These are phyloP conservation scores for Aspergillus texensis DNA, from an alignment of 2,329 filamentous ascomycete species.

Conservation along the genomic window DNA sequence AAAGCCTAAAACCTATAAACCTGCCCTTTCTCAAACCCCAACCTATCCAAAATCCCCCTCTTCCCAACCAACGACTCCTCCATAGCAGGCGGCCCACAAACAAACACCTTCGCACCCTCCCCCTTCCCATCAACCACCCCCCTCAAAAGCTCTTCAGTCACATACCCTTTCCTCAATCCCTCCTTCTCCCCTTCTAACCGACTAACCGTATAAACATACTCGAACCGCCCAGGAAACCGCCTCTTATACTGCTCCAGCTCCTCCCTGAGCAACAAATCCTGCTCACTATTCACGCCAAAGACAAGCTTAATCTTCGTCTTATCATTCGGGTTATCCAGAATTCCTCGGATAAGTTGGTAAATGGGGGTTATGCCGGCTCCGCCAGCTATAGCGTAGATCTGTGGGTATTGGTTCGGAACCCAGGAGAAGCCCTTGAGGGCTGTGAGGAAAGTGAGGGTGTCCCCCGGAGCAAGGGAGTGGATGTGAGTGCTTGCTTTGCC, in stretches of 20 bases:
- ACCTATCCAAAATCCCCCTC: neutral
- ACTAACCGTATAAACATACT: constrained; percentile 61
- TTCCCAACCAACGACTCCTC: constrained; percentile 49
- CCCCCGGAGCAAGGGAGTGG: constrained; percentile 66
- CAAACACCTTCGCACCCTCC: constrained; percentile 61
- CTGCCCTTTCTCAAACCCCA: neutral
- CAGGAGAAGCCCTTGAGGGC: constrained; percentile 59
- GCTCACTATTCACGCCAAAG: constrained; percentile 67
- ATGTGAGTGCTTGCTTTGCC: constrained; percentile 67
- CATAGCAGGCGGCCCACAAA: constrained; percentile 71
- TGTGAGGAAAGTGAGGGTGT: constrained; percentile 60
- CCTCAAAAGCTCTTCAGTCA: constrained; percentile 60
- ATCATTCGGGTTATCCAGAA: constrained; percentile 64
- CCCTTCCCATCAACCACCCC: constrained; percentile 49
- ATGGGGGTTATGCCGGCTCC: constrained; percentile 74
- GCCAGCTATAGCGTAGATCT: constrained; percentile 69
- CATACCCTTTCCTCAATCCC: constrained; percentile 55
- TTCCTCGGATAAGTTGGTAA: constrained; percentile 65
- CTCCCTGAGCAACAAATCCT: constrained; percentile 61
- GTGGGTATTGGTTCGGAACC: constrained; percentile 51
- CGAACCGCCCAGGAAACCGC: constrained; percentile 58
- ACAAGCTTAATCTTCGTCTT: constrained; percentile 65
- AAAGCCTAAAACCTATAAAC: neutral
- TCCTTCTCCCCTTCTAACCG: constrained; percentile 33
- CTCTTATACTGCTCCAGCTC: constrained; percentile 58